These are phyloP conservation scores for Lecanoromycetidae sp. DNA, from an alignment of 2,329 filamentous ascomycete genomes.

Conservation along the genomic window DNA sequence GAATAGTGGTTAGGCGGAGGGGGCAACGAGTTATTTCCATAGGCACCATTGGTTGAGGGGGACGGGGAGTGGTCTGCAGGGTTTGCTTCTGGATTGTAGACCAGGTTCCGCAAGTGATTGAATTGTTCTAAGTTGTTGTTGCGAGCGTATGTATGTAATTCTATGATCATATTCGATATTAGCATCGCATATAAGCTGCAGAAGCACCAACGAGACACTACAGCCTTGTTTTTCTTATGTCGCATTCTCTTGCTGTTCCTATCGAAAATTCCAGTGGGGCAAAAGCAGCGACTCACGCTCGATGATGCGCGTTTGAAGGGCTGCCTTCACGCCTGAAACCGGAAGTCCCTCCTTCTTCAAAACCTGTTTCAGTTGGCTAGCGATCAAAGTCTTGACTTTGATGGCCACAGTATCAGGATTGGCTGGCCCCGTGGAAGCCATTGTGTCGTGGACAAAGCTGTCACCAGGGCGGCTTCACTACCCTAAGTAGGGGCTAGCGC, in stretches of 20 bases:
- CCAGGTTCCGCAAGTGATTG: constrained; percentile 20
- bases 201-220: background rate
- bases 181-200: constrained; percentile 8
- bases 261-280: constrained; percentile 5
- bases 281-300: constrained; percentile 48
- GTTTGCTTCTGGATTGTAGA: constrained; percentile 18
- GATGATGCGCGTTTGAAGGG: constrained; percentile 66
- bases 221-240: background rate
- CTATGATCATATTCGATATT: constrained; percentile 23
- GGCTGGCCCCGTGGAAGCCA: constrained; percentile 4
- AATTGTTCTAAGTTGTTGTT: constrained; percentile 19
- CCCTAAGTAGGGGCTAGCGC: background rate
- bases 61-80: constrained; percentile 12
- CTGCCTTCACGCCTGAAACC: constrained; percentile 73
- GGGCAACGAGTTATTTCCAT: constrained; percentile 4
- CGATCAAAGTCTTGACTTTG: constrained; percentile 44
- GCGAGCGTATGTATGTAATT: constrained; percentile 19
- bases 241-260: background rate
- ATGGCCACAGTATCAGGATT: constrained; percentile 27
- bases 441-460: background rate
- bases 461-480: background rate
- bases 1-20: constrained; percentile 7
- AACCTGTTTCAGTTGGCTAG: constrained; percentile 61
- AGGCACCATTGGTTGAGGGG: constrained; percentile 11
- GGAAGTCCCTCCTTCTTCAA: constrained; percentile 62